Evolutionary conservation across 345 rosid species (phyloP).

Genomic region (Hibiscus tridactylites): DNA sequence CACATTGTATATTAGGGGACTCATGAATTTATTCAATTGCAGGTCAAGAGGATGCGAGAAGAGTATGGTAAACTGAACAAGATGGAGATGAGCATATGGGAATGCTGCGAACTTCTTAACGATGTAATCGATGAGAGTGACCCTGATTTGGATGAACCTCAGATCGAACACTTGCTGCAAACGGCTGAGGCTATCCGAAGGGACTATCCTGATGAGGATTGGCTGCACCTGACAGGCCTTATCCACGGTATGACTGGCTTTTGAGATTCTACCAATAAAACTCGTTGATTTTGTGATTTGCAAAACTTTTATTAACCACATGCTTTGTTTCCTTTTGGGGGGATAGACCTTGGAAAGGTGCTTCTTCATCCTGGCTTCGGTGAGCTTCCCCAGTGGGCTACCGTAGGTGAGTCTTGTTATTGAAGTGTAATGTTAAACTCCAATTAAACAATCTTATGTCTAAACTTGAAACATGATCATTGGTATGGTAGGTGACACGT

Average conservation of each 20-base stretch:
- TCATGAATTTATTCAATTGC: neutral
- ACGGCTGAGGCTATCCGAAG: no score
- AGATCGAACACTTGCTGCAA: no score
- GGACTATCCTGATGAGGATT: no score
- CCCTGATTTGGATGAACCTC: no score
- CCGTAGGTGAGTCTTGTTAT: constrained; percentile 29
- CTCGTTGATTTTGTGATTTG: constrained; percentile 9
- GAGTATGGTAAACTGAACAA: no score
- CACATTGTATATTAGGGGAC: neutral
- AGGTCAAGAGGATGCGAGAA: constrained; percentile 10
- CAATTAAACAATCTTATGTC: constrained; percentile 36
- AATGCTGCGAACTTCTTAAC: no score
- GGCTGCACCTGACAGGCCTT: constrained; percentile 46
- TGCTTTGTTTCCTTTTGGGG: constrained; percentile 9
- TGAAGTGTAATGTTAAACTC: neutral
- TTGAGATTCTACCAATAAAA: neutral
- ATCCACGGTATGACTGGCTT: constrained; percentile 39
- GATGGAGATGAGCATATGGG: no score
- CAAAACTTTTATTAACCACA: constrained; percentile 17
- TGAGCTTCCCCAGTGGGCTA: constrained; percentile 56
- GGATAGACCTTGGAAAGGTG: constrained; percentile 59
- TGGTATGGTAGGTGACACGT: constrained; percentile 52
- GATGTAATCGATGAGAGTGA: no score
- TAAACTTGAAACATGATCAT: constrained; percentile 30
- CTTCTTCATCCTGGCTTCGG: constrained; percentile 50